phyloP scores from a whole-genome alignment of 331 rosid species.

The Rhamnella rubrinervis region DNA sequence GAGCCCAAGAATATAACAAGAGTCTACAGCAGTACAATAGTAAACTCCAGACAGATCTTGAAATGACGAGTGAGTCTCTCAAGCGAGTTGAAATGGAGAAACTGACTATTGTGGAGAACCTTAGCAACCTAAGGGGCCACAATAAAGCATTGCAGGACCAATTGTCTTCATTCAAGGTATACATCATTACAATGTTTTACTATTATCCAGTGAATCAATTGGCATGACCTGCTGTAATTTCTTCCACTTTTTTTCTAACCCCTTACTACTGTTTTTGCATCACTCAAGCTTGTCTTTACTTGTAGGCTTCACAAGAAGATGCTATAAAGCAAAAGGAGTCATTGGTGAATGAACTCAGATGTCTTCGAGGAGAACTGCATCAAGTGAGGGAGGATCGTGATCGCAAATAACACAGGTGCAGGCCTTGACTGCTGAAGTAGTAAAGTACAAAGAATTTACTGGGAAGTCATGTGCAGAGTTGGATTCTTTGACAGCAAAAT shows the following conservation, averaged over 20 bases:
- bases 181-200: no score
- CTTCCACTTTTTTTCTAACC: background rate
- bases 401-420: constrained; percentile 45
- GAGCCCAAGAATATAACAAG: constrained; percentile 84
- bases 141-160: constrained; percentile 79
- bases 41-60: constrained; percentile 67
- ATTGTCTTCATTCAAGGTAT: constrained; percentile 61
- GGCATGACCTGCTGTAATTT: no score
- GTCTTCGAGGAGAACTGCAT: constrained; percentile 73
- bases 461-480: constrained; percentile 49
- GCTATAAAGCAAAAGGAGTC: constrained; percentile 56
- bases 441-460: constrained; percentile 44
- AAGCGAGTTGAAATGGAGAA: constrained; percentile 80
- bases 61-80: constrained; percentile 58
- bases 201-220: no score
- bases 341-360: constrained; percentile 50
- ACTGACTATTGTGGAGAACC: constrained; percentile 69
- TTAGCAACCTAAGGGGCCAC: constrained; percentile 71
- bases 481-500: constrained; percentile 55
- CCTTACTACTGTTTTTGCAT: background rate
- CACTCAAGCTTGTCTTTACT: background rate
- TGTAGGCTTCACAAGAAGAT: constrained; percentile 68
- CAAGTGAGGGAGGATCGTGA: constrained; percentile 88
- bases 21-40: constrained; percentile 81
- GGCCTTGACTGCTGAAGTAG: constrained; percentile 50